phyloP scores from a whole-genome alignment of 192 early-diverging fungal genomes.

The Diversispora epigaea region DNA sequence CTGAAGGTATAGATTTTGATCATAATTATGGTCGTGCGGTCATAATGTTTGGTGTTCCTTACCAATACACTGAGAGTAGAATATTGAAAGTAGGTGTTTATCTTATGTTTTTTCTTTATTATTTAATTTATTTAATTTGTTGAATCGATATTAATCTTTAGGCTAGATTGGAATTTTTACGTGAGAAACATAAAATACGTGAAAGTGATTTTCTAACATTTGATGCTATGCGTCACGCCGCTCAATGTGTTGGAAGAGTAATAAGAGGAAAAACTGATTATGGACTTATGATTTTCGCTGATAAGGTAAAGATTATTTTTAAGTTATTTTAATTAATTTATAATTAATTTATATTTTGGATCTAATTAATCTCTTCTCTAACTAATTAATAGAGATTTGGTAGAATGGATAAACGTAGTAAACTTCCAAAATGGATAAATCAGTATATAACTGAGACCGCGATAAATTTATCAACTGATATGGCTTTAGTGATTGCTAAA shows the following conservation, averaged over 20 bases:
- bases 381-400: slow-evolving; percentile 75
- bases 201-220: slow-evolving; percentile 99
- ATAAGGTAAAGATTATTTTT: slow-evolving; percentile 64
- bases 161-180: slow-evolving; percentile 91
- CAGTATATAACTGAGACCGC: slow-evolving; percentile 85
- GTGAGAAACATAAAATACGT: slow-evolving; percentile 89
- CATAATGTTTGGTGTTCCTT: slow-evolving; percentile 99
- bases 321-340: background rate
- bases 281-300: slow-evolving; percentile 98
- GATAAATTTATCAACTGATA: slow-evolving; percentile 93
- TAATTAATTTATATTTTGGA: background rate
- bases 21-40: slow-evolving; percentile 99
- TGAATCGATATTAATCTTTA: slow-evolving; percentile 22
- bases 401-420: slow-evolving; percentile 89
- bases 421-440: slow-evolving; percentile 97
- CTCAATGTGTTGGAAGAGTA: slow-evolving; percentile 98
- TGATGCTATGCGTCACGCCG: slow-evolving; percentile 98
- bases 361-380: background rate
- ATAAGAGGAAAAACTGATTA: slow-evolving; percentile 98
- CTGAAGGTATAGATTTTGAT: slow-evolving; percentile 99
- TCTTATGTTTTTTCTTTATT: background rate
- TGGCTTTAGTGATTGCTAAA: slow-evolving; percentile 87
- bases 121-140: background rate
- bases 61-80: slow-evolving; percentile 96
- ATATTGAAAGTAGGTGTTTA: slow-evolving; percentile 71